phyloP scores from a whole-genome alignment of 768 basidiomycete species.

The Trametes cubensis region DNA sequence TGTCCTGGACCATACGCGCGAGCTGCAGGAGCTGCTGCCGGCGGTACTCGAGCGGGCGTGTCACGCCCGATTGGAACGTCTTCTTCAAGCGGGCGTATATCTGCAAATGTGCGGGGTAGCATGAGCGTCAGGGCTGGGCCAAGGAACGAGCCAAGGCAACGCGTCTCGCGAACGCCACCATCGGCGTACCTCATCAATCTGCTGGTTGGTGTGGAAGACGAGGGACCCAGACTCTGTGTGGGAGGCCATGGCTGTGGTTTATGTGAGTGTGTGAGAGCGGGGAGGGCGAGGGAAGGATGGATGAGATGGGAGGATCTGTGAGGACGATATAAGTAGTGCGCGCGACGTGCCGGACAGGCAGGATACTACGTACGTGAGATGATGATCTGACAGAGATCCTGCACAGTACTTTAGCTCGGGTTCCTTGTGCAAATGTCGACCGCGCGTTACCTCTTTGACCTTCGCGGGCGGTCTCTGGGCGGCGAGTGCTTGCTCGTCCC shows the following conservation, averaged over 20 bases:
- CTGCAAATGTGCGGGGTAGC: slow-evolving; percentile 24
- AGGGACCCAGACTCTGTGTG: slow-evolving; percentile 1
- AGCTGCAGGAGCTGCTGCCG: slow-evolving; percentile 66
- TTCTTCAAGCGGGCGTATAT: slow-evolving; percentile 42
- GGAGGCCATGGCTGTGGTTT: not conserved
- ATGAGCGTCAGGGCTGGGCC: not conserved
- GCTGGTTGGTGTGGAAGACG: slow-evolving; percentile 3
- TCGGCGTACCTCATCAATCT: slow-evolving; percentile 13
- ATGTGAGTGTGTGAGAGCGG: not conserved
- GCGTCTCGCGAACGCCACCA: not conserved
- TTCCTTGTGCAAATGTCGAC: no score
- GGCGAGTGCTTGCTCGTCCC: no score
- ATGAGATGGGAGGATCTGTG: not conserved
- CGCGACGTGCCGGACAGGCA: not conserved
- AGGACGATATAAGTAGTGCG: not conserved
- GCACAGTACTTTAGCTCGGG: not conserved
- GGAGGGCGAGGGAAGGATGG: not conserved
- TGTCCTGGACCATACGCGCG: slow-evolving; percentile 64
- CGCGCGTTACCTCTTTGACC: no score
- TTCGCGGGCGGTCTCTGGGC: no score
- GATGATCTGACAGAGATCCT: not conserved
- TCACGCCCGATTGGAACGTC: slow-evolving; percentile 54
- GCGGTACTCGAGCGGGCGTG: slow-evolving; percentile 60
- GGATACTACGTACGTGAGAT: not conserved
- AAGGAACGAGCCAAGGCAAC: no score